phyloP scores from a whole-genome alignment of 176 grass and related monocot genomes.

The Dendrocalamus sinicus region DNA sequence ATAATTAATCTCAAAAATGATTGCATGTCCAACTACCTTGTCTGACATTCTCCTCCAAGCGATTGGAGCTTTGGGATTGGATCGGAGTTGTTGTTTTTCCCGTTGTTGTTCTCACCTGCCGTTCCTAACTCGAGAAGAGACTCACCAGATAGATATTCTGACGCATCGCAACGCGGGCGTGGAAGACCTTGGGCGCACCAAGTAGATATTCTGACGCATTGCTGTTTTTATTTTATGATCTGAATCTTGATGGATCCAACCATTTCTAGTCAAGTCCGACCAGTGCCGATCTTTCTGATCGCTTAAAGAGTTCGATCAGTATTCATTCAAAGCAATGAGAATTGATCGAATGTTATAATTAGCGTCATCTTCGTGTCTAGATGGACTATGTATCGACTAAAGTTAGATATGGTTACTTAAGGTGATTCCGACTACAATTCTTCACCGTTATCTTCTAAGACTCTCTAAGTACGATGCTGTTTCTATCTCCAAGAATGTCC shows the following conservation, averaged over 20 bases:
- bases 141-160: slow-evolving; percentile 12
- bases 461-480: rapidly evolving
- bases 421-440: no score
- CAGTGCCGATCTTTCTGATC: rapidly evolving
- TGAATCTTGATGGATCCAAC: no score
- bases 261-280: no score
- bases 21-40: slow-evolving; percentile 22
- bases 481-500: no score
- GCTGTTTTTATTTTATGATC: no score
- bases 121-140: slow-evolving; percentile 46
- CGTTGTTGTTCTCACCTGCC: slow-evolving; percentile 57
- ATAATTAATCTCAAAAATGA: slow-evolving; percentile 12
- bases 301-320: no score
- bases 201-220: background rate
- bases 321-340: no score
- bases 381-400: no score
- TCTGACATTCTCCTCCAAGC: slow-evolving; percentile 1
- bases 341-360: no score
- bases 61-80: slow-evolving; percentile 24
- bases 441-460: no score
- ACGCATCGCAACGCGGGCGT: slow-evolving; percentile 12
- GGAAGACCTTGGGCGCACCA: slow-evolving; percentile 20
- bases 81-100: slow-evolving; percentile 39
- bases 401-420: no score
- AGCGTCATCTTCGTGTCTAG: no score